phyloP scores from a whole-genome alignment of 2,329 filamentous ascomycete species.

The Alternaria gansuensis region DNA sequence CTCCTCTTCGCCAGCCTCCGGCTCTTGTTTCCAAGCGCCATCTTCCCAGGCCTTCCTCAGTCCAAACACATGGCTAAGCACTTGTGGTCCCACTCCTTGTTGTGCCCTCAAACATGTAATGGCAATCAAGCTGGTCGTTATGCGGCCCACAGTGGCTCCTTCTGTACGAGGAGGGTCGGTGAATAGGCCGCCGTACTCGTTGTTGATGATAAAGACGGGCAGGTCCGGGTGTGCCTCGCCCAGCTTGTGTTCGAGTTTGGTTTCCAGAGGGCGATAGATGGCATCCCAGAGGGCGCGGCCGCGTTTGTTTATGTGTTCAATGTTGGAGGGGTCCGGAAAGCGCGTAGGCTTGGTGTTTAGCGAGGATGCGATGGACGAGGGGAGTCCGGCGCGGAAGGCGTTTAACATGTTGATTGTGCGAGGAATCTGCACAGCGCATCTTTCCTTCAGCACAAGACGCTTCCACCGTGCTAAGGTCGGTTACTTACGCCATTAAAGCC shows the following conservation, averaged over 20 bases:
- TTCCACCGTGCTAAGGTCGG: too few relatives aligned
- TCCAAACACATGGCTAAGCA: conserved; percentile 82
- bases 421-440: conserved; percentile 72
- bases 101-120: conserved; percentile 79
- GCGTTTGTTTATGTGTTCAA: conserved; percentile 64
- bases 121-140: conserved; percentile 76
- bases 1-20: conserved; percentile 60
- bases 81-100: conserved; percentile 83
- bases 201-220: conserved; percentile 78
- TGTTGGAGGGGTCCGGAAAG: conserved; percentile 55
- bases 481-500: conserved; percentile 71
- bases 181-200: conserved; percentile 77
- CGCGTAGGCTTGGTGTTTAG: conserved; percentile 69
- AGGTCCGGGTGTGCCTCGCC: conserved; percentile 81
- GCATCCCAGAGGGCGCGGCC: conserved; percentile 76
- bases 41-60: conserved; percentile 78
- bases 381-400: conserved; percentile 72
- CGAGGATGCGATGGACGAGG: conserved; percentile 61
- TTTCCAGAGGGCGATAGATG: conserved; percentile 78
- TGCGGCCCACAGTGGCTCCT: conserved; percentile 68
- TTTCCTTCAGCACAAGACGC: not conserved
- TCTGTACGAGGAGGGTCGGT: conserved; percentile 68
- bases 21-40: conserved; percentile 63
- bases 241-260: conserved; percentile 75
- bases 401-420: conserved; percentile 84